Percentiles rank a stretch among this genome's conserved stretches.
Conservation (phyloP, 495 filamentous ascomycete species). For the Aspergillus homomorphus region DNA sequence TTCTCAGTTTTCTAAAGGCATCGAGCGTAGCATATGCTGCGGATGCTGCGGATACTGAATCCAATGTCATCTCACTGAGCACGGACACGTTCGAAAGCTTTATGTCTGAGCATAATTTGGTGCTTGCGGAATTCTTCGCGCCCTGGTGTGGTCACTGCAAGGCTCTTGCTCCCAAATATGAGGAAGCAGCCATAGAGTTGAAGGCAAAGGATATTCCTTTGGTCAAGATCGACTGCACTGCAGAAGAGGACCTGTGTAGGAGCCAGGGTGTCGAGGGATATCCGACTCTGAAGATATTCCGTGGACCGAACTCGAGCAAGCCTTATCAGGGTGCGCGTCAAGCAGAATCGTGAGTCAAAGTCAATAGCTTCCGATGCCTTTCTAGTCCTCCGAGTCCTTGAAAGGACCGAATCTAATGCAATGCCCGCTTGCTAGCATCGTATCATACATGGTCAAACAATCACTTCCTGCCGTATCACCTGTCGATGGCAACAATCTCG, state of each 20-base stretch:
- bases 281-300: conserved; percentile 98
- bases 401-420: neutral
- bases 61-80: conserved; percentile 80
- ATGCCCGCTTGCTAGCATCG: conserved; percentile 57
- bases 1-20: conserved; percentile 59
- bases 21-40: conserved; percentile 61
- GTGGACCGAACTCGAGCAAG: conserved; percentile 75
- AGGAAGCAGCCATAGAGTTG: conserved; percentile 86
- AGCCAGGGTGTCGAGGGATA: conserved; percentile 91
- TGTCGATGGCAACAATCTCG: conserved; percentile 73
- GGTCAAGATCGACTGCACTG: conserved; percentile 96
- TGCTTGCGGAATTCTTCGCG: conserved; percentile 96
- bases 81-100: conserved; percentile 84
- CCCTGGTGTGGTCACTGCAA: conserved; percentile 99
- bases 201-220: conserved; percentile 94
- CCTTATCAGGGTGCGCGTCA: conserved; percentile 90
- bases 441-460: conserved; percentile 99
- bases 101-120: conserved; percentile 79
- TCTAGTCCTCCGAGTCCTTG: neutral
- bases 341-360: conserved; percentile 70
- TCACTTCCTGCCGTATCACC: conserved; percentile 86
- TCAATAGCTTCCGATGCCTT: neutral
- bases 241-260: conserved; percentile 86
- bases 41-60: conserved; percentile 51
- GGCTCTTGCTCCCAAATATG: conserved; percentile 84